Evolutionary conservation across 202 grass and related monocot genomes (phyloP).

Genomic region (Schoenoplectus triqueter): DNA sequence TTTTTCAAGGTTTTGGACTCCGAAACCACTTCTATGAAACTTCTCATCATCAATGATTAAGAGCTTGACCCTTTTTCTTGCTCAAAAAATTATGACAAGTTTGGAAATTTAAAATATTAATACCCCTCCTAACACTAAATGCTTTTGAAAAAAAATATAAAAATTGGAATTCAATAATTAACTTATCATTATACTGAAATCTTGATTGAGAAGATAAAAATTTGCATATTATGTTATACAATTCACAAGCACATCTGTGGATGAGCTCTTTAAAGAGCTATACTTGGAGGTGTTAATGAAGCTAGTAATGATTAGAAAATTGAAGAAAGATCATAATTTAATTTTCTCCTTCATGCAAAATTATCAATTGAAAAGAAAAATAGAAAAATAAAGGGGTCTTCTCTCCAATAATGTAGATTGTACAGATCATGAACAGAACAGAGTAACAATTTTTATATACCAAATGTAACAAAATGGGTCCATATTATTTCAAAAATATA

Average conservation of each 20-base stretch:
- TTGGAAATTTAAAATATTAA: neutral
- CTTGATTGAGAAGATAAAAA: neutral
- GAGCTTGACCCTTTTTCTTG: no score
- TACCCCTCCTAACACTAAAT: neutral
- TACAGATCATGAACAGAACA: slow-evolving; percentile 31
- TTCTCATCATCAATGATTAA: no score
- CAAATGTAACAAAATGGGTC: slow-evolving; percentile 6
- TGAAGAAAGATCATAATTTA: neutral
- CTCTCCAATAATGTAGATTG: slow-evolving; percentile 30
- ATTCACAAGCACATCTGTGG: neutral
- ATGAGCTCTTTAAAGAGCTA: neutral
- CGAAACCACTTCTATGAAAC: no score
- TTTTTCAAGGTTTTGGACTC: no score
- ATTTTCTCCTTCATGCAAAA: slow-evolving; percentile 13
- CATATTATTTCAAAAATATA: neutral
- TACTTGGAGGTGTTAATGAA: neutral
- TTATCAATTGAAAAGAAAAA: slow-evolving; percentile 8
- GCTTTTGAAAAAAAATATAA: neutral
- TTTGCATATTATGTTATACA: neutral
- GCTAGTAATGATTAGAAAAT: neutral
- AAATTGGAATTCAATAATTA: neutral
- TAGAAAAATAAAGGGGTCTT: neutral
- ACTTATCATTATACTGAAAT: neutral
- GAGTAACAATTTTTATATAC: slow-evolving; percentile 6
- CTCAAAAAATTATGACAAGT: no score